These are phyloP conservation scores for Ambrosia artemisiifolia DNA, from an alignment of 129 eudicot genomes.

Conservation along the genomic window DNA sequence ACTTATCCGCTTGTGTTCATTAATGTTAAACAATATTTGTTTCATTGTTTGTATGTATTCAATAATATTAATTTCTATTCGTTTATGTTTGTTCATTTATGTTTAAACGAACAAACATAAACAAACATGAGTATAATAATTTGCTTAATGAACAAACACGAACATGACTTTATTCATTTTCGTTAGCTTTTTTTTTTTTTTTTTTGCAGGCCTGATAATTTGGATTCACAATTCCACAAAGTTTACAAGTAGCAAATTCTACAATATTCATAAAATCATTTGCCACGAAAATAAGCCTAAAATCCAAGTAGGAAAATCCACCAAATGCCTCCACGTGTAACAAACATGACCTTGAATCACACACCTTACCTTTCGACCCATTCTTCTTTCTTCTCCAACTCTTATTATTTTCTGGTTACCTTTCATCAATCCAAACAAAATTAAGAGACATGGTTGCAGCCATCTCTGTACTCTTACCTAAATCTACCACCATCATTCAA, in stretches of 20 bases:
- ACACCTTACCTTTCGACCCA: constrained; percentile 12
- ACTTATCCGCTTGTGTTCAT: too few species aligned
- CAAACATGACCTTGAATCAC: constrained; percentile 29
- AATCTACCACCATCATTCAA: constrained; percentile 35
- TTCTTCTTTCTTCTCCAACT: background rate
- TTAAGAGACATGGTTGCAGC: constrained; percentile 42
- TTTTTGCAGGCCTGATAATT: too few species aligned
- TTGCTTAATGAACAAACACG: too few species aligned
- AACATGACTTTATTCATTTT: too few species aligned
- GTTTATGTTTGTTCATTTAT: too few species aligned
- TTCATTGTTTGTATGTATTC: too few species aligned
- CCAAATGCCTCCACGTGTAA: constrained; percentile 46
- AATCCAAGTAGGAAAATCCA: constrained; percentile 37
- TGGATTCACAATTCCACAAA: too few species aligned
- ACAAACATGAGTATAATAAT: too few species aligned
- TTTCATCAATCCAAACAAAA: background rate
- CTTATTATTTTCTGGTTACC: background rate
- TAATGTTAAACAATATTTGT: too few species aligned
- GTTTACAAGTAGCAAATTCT: background rate
- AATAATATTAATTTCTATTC: too few species aligned
- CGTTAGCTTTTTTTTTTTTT: too few species aligned
- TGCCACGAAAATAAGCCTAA: background rate
- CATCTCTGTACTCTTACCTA: constrained; percentile 45
- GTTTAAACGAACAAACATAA: too few species aligned
- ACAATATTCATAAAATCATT: background rate